Base-by-base conservation (phyloP, 176 grass and related monocot genomes). In the Saccharum spontaneum region DNA sequence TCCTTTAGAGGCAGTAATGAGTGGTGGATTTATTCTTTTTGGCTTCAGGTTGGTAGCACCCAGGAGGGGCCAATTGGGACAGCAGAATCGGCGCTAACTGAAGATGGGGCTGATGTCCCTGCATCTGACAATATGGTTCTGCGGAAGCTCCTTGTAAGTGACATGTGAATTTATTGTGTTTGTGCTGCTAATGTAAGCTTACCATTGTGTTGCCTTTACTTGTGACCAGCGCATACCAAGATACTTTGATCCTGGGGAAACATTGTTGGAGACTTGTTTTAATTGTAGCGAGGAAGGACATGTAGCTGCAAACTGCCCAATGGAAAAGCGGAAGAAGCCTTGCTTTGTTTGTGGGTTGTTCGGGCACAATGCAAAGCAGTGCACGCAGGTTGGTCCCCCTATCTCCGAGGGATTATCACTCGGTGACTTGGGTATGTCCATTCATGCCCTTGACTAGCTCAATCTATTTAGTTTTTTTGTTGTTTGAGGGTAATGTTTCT, bases 291-390 rank as follows among this genome's bases (percentile, higher is more conserved):
- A 99, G 82, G 94, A 97, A 85, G 97, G 97, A 10, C 97, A 99
- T 84, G 67, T 92, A 67, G 82, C 92, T 82, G 97, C 89, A 62
- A 94, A 94, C 75, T 99, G 97, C 82, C 82, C 80, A 48, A 85
- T 87, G 43, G 91, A 91, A 54, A 99, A 84, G 72, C 71, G 91
- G 76, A 89, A 90, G 84, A 99, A 85, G 49, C 97, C 97, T 48
- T 99, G 97, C 71, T 99, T 99, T 82, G 80, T 93, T 75, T 99
- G 97, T 80, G 97, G 97, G 13, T 69, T 94, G 79, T 99, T 97
- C 9, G 97, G 92, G 73, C 97, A 97, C 83, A 88, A 88, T 69
- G 88, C 84, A 18, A 96, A 92, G 71, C 85, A 94, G 69, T 99
- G 97, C 84, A 88, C 78, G 23, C 93, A 99, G 97, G 97, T 96